Evolutionary conservation across 805 yeast genomes (phyloP).

Genomic region (Cyberlindnera lachancei): DNA sequence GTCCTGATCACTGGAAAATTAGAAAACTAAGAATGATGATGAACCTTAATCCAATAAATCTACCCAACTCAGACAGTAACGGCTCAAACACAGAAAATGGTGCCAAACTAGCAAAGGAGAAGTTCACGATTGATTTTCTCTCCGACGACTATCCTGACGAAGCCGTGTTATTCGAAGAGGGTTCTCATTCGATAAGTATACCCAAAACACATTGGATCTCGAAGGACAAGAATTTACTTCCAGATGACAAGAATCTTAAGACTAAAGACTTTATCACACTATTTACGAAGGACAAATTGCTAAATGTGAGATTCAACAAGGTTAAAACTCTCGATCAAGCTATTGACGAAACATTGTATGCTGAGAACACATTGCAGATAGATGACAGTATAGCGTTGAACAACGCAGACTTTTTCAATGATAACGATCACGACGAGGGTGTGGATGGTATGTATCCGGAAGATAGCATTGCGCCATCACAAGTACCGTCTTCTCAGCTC

Average conservation of each 20-base stretch:
- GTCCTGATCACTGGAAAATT: constrained; percentile 90
- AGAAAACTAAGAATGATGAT: constrained; percentile 36
- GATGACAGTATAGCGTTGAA: constrained; percentile 21
- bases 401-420: constrained; percentile 33
- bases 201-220: constrained; percentile 37
- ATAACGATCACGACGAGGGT: constrained; percentile 28
- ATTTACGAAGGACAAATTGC: constrained; percentile 56
- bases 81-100: background rate
- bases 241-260: constrained; percentile 68
- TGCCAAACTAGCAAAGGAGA: constrained; percentile 27
- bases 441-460: constrained; percentile 25
- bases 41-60: background rate
- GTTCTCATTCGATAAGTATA: constrained; percentile 24
- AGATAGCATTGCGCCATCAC: constrained; percentile 10
- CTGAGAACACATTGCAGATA: constrained; percentile 39
- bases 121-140: constrained; percentile 36
- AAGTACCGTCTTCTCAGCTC: constrained; percentile 16
- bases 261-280: constrained; percentile 60
- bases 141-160: constrained; percentile 24
- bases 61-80: background rate
- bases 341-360: constrained; percentile 67
- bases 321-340: constrained; percentile 21
- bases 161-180: constrained; percentile 31
- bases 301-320: constrained; percentile 29
- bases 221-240: constrained; percentile 44